Percentiles rank a stretch among this genome's conserved stretches.
These are phyloP conservation scores for Ricinus communis DNA, from an alignment of 345 rosid genomes.

Conservation along the genomic window DNA sequence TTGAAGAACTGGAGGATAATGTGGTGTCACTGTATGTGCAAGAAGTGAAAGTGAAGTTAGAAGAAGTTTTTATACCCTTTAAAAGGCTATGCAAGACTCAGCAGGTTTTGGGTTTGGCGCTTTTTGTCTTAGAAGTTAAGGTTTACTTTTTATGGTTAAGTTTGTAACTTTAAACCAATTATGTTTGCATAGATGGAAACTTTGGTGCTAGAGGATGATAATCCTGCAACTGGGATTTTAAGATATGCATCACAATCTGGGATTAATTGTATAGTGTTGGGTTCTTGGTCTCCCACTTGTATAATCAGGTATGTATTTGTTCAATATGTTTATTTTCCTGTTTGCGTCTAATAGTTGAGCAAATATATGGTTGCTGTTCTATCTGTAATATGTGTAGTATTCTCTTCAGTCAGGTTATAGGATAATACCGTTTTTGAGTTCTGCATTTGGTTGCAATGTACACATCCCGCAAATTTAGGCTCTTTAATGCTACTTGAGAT, in stretches of 20 bases:
- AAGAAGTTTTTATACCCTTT: slow-evolving; percentile 50
- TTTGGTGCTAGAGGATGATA: slow-evolving; percentile 63
- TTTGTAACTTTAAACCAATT: not conserved
- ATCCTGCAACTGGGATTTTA: slow-evolving; percentile 65
- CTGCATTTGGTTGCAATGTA: no score
- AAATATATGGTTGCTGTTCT: not conserved
- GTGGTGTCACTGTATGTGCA: slow-evolving; percentile 60
- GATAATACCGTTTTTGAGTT: no score
- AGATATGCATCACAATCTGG: slow-evolving; percentile 43
- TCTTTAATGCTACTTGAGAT: no score
- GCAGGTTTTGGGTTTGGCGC: slow-evolving; percentile 25
- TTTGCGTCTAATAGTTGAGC: not conserved
- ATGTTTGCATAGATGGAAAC: slow-evolving; percentile 57
- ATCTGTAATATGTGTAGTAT: not conserved
- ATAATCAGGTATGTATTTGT: slow-evolving; percentile 47
- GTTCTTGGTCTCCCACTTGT: slow-evolving; percentile 56
- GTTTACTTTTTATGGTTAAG: not conserved
- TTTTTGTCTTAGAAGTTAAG: not conserved
- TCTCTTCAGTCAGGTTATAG: no score
- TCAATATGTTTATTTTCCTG: not conserved
- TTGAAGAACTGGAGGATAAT: slow-evolving; percentile 63
- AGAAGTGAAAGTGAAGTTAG: slow-evolving; percentile 50
- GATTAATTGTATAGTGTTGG: slow-evolving; percentile 62
- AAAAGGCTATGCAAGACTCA: slow-evolving; percentile 46
- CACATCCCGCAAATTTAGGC: no score